A percentile compares a stretch with the other conserved stretches of the same genome.
phyloP scores from a whole-genome alignment of 139 green algal genomes.

The Coelastrella sp. region DNA sequence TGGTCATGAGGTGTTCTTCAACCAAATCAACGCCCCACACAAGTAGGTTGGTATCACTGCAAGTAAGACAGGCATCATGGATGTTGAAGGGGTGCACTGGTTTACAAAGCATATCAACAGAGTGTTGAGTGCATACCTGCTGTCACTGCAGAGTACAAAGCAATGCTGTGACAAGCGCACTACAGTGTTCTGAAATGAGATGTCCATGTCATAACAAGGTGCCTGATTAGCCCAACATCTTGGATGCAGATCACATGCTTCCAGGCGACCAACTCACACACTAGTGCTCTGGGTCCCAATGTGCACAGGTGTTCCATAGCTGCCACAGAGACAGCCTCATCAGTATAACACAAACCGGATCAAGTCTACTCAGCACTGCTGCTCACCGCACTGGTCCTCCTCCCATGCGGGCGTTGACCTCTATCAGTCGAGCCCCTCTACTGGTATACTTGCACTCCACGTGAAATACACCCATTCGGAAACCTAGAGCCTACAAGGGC shows the following conservation, averaged over 20 bases:
- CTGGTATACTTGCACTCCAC: slow-evolving; percentile 92
- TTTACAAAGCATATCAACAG: too few species aligned
- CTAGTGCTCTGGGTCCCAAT: too few species aligned
- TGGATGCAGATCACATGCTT: too few species aligned
- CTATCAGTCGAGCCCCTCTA: slow-evolving; percentile 82
- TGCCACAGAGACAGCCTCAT: neutral
- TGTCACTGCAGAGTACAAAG: too few species aligned
- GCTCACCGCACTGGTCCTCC: slow-evolving; percentile 82
- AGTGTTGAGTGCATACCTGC: too few species aligned
- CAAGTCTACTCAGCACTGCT: too few species aligned
- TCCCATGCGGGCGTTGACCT: slow-evolving; percentile 95
- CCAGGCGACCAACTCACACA: too few species aligned
- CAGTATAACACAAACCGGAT: too few species aligned
- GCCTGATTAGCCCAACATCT: too few species aligned
- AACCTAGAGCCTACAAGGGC: slow-evolving; percentile 54
- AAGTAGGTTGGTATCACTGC: slow-evolving; percentile 70
- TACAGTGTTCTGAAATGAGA: neutral
- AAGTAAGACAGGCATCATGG: slow-evolving; percentile 43
- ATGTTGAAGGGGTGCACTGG: neutral
- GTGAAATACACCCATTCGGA: slow-evolving; percentile 85
- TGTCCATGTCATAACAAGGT: neutral
- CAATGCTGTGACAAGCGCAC: too few species aligned
- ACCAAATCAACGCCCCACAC: slow-evolving; percentile 82
- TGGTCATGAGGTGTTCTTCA: slow-evolving; percentile 82
- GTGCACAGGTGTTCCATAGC: neutral